These are phyloP conservation scores for Saxophila tyrrhenica DNA, from an alignment of 495 filamentous ascomycete species.

Conservation along the genomic window DNA sequence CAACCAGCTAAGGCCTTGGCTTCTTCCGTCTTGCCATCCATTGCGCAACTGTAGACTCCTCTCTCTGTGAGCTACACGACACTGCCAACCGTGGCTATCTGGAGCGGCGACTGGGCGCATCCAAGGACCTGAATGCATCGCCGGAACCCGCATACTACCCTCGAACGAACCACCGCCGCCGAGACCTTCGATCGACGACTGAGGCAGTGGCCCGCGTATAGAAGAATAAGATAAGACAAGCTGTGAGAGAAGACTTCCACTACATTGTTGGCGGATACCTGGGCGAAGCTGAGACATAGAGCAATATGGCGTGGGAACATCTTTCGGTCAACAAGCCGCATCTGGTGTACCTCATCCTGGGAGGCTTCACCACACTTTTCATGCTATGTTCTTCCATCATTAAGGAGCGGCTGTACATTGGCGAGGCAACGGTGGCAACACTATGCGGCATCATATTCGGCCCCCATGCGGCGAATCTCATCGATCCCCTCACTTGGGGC, in stretches of 20 bases:
- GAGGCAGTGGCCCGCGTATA: neutral
- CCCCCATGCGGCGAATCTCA: slow-evolving; percentile 83
- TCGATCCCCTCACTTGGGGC: slow-evolving; percentile 77
- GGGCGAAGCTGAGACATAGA: neutral
- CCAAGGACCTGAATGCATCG: slow-evolving; percentile 36
- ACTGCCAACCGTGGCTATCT: slow-evolving; percentile 9
- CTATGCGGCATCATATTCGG: slow-evolving; percentile 96
- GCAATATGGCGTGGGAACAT: slow-evolving; percentile 81
- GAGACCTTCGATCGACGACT: slow-evolving; percentile 13
- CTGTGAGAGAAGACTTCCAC: neutral
- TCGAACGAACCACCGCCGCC: slow-evolving; percentile 10
- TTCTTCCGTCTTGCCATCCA: neutral
- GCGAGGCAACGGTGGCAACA: slow-evolving; percentile 94
- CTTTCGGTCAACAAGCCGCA: slow-evolving; percentile 88
- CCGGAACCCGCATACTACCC: neutral
- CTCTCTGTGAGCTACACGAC: neutral
- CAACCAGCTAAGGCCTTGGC: no score
- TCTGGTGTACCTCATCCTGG: slow-evolving; percentile 95
- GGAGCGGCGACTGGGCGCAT: slow-evolving; percentile 47
- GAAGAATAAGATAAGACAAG: neutral
- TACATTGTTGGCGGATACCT: neutral
- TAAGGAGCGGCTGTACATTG: slow-evolving; percentile 97
- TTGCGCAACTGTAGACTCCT: neutral
- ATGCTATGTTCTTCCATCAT: slow-evolving; percentile 97
- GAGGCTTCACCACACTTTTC: slow-evolving; percentile 94